Evolutionary conservation across 2,329 filamentous ascomycete species (phyloP).

Genomic region (Leptographium procerum): DNA sequence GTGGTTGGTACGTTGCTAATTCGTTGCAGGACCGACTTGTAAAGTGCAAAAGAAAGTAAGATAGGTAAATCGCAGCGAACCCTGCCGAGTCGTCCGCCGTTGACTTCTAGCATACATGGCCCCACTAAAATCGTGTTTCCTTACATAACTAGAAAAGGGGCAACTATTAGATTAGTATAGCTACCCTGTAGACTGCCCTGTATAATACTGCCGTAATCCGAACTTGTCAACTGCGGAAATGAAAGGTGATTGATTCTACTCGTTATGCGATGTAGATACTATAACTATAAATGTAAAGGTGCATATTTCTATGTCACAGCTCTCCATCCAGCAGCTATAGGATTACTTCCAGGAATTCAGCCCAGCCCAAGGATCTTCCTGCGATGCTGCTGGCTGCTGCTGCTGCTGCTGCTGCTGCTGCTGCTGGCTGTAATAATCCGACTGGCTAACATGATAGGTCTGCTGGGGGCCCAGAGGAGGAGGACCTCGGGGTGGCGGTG

Average conservation of each 20-base stretch:
- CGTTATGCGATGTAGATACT: neutral
- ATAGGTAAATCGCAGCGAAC: neutral
- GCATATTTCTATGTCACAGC: neutral
- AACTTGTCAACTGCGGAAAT: too few species aligned
- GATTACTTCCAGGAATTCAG: constrained; percentile 38
- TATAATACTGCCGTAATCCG: too few species aligned
- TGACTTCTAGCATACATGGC: neutral
- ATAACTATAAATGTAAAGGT: neutral
- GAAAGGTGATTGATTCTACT: neutral
- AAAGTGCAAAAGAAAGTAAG: neutral
- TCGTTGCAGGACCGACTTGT: neutral
- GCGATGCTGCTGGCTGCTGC: constrained; percentile 27
- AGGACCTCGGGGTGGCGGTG: constrained; percentile 51
- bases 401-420: constrained; percentile 26
- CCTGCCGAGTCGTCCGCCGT: neutral
- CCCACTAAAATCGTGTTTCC: neutral
- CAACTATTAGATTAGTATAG: too few species aligned
- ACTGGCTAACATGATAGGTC: constrained; percentile 40
- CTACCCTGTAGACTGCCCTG: too few species aligned
- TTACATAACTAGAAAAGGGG: neutral
- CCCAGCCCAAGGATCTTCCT: constrained; percentile 39
- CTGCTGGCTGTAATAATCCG: constrained; percentile 19
- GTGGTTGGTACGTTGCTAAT: neutral
- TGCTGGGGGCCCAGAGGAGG: constrained; percentile 52
- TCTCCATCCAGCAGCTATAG: neutral